Evolutionary conservation across 768 basidiomycete genomes (phyloP), one percentile per base, ranked within the genome.

Genomic region (Dendrothele bispora): DNA sequence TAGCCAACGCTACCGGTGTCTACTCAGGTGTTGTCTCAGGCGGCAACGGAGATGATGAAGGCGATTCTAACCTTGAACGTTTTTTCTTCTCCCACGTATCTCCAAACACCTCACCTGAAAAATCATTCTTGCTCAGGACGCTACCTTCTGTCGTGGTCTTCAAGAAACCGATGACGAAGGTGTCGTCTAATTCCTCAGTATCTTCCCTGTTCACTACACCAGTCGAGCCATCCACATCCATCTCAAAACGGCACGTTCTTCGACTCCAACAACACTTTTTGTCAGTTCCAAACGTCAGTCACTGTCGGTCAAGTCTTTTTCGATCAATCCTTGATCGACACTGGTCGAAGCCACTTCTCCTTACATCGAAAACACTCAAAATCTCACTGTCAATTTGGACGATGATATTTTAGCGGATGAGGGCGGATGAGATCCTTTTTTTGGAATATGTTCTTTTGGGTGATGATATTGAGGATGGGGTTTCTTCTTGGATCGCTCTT

Each of bases 231-330:
- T 49, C 7, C 55, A 56, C 44, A 53, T 56, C 29, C 55, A 56
- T 43, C 50, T 56, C 44, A 50, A 7, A 53, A 56, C 34, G 49
- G 48, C 25, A 53, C 55, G 8, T 12, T 40, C 26, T 43, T 50
- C n/a, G n/a, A n/a, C 32, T 20, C 25, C 14, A 56, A 56, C 46
- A 46, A 49, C 32, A 55, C 52, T n/a, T 18, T 36, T 39, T 38
- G 20, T 24, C 40, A 41, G 45, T 32, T 34, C 17, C 7, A n/a
- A 40, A 32, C 28, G 52, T 48, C 21, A 21, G 32, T 18, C 55
- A 56, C 46, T n/a, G 49, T 56, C 49, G 55, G 55, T 14, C 55
- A 56, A 42, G n/a, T 56, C 35, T 53, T 56, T 42, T 50, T 43
- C 18, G 55, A 56, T 39, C 52, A 48, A 38, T 29, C 46, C 20